Evolutionary conservation across 768 basidiomycete species (phyloP), one percentile per base, ranked within the genome.

Genomic region (Solioccasus polychromus): DNA sequence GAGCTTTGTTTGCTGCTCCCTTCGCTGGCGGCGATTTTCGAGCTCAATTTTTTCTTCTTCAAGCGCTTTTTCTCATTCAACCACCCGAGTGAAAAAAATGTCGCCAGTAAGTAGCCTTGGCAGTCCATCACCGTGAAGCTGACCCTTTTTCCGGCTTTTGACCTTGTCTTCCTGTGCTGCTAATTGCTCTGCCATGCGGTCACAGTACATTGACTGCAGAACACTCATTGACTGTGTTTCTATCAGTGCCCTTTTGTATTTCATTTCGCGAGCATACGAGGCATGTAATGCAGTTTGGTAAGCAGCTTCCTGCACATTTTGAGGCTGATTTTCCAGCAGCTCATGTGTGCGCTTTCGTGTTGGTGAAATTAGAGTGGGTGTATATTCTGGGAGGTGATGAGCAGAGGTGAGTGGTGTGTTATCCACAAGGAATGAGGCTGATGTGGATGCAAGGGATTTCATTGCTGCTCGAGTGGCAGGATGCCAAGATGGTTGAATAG

Each of bases 21-120:
- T 34, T 24, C 42, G 8, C 41, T 41, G 32, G 6, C 26, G n/a
- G 17, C 17, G 36, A 14, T 19, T 26, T 28, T 54, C 37, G 4
- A 1, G 25, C 3, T 43, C 14, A 3, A n/a, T 15, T 26, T 26
- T 26, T 6, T 43, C 23, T 14, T 18, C 15, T 11, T 37, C 35
- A 4, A 5, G 20, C 7, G 15, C 36, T 23, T 39, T 22, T 17
- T 48, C 43, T 37, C 49, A 23, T 28, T 50, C 28, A 22, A 35
- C 18, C 25, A 35, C 34, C 18, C 11, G 20, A 31, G 35, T 14
- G 20, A 12, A 17, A 12, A 63, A 60, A 8, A 41, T 44, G 7
- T 58, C 47, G 10, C 53, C 50, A 14, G 53, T 53, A 8, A 62
- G 50, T 9, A 60, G 48, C 35, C 45, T 48, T 5, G 60, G 51